Evolutionary conservation across 73 alveolate species (phyloP).

Genomic region (Effrenium voratum): DNA sequence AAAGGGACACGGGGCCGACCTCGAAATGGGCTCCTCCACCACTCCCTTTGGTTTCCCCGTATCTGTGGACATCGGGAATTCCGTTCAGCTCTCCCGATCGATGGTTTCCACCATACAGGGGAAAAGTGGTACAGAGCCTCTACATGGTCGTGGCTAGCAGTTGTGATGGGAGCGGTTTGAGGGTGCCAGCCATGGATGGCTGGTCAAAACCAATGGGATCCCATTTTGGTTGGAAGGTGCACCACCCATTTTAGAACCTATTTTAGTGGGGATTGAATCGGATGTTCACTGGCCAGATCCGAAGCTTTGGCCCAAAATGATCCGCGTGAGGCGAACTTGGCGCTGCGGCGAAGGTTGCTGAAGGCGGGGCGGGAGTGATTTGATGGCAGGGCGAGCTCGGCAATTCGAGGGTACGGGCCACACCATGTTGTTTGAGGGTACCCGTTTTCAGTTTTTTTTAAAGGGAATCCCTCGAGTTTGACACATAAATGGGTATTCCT

Average conservation of each 20-base stretch:
- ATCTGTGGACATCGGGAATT: no score
- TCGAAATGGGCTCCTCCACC: background rate
- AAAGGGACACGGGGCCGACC: background rate
- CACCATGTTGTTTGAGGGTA: no score
- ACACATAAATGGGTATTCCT: no score
- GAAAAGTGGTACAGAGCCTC: background rate
- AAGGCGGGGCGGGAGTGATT: no score
- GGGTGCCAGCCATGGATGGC: background rate
- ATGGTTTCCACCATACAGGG: background rate
- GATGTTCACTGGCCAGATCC: no score
- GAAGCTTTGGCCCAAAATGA: background rate
- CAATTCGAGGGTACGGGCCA: no score
- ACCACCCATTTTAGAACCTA: no score
- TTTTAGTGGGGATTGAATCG: no score
- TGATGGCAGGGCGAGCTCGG: no score
- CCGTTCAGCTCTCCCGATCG: background rate
- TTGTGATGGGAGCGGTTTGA: background rate
- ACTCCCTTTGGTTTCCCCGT: background rate
- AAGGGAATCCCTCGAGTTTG: no score
- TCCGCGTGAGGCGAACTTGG: slow-evolving; percentile 38
- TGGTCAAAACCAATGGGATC: background rate
- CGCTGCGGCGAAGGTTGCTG: slow-evolving; percentile 19
- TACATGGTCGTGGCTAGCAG: background rate
- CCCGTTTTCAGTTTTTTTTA: no score
- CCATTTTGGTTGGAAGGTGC: background rate